These are phyloP conservation scores for Xylaria bambusicola DNA, from an alignment of 495 filamentous ascomycete genomes.

Conservation along the genomic window DNA sequence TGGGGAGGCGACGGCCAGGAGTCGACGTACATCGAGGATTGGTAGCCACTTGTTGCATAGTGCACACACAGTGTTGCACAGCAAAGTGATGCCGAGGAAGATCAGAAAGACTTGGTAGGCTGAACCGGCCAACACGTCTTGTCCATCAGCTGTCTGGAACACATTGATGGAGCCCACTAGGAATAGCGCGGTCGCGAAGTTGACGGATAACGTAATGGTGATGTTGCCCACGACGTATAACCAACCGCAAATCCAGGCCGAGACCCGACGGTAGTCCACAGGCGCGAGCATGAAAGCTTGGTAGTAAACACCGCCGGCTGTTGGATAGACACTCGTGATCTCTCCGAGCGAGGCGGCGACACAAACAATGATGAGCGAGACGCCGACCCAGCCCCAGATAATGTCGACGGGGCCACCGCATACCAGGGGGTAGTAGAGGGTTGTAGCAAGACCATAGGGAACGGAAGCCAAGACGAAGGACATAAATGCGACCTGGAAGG, in stretches of 20 bases:
- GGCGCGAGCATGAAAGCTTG: conserved; percentile 58
- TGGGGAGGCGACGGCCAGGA: background rate
- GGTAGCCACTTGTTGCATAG: conserved; percentile 59
- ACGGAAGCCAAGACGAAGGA: conserved; percentile 56
- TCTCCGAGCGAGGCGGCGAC: conserved; percentile 56
- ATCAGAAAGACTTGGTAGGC: conserved; percentile 62
- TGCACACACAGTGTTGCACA: conserved; percentile 56
- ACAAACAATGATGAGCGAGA: conserved; percentile 52
- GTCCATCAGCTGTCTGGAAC: conserved; percentile 45
- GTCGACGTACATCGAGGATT: conserved; percentile 51
- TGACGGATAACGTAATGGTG: conserved; percentile 68
- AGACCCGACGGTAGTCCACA: conserved; percentile 38
- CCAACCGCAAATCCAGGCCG: conserved; percentile 70
- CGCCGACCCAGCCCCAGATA: conserved; percentile 62
- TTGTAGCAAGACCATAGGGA: conserved; percentile 70
- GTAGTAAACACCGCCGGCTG: conserved; percentile 58
- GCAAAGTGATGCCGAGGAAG: conserved; percentile 58
- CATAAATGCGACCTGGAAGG: conserved; percentile 60
- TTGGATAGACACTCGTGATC: conserved; percentile 59
- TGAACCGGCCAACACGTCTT: conserved; percentile 43
- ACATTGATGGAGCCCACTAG: conserved; percentile 56
- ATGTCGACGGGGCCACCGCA: conserved; percentile 66
- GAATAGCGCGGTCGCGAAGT: conserved; percentile 64
- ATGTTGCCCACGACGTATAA: conserved; percentile 68
- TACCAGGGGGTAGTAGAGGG: conserved; percentile 66